These are phyloP conservation scores for Kazachstania africana DNA, from an alignment of 805 yeast genomes.

Conservation along the genomic window DNA sequence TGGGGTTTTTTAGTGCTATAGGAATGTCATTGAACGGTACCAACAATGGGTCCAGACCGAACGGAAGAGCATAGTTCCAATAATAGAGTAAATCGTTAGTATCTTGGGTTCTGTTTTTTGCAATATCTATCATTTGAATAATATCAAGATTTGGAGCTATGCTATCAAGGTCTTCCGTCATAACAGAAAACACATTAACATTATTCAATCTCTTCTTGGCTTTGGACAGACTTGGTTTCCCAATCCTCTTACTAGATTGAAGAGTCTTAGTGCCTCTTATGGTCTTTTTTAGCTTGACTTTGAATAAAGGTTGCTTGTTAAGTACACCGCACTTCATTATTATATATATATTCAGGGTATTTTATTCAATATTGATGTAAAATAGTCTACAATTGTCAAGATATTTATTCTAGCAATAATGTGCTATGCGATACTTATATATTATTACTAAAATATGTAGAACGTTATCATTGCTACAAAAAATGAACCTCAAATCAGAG, in stretches of 20 bases:
- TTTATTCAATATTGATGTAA: neutral
- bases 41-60: neutral
- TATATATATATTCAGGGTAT: too few relatives aligned
- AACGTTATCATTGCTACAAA: neutral
- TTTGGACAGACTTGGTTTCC: too few relatives aligned
- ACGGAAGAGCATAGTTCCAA: neutral
- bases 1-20: conserved; percentile 1
- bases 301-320: conserved; percentile 5
- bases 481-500: too few relatives aligned
- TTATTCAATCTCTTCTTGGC: neutral
- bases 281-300: conserved; percentile 8
- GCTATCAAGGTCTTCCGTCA: neutral
- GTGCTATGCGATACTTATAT: too few relatives aligned
- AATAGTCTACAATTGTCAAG: too few relatives aligned
- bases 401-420: neutral
- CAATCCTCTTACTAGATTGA: too few relatives aligned
- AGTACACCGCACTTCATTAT: neutral
- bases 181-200: neutral
- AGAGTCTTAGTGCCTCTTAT: too few relatives aligned
- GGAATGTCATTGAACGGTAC: neutral
- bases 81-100: neutral
- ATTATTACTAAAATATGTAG: too few relatives aligned
- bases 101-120: neutral
- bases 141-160: neutral
- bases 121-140: neutral